Evolutionary conservation across 495 filamentous ascomycete species (phyloP), one percentile per base, ranked within the genome.

Genomic region (Penicillium odoratum): DNA sequence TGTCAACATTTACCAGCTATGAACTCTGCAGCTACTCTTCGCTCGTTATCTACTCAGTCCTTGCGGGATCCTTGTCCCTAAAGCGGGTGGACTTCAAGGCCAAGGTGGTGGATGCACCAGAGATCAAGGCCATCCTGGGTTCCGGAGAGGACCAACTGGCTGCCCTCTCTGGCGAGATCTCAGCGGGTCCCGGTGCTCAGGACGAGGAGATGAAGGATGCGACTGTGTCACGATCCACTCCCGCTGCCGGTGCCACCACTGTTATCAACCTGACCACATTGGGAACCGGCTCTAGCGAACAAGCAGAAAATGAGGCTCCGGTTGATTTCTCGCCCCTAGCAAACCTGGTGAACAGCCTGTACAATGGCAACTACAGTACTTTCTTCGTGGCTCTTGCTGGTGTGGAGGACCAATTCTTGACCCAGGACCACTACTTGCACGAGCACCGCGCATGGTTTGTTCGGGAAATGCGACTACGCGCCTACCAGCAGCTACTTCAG

Each of bases 1-100:
- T 98, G 57, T 97, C 93, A 26, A 98, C 94, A n/a, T 98, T 98
- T 73, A 98, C 94, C 48, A 96, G 91, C 66, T 97, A 95, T 77
- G 94, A 98, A 74, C 83, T 98, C 33, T 98, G 94, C 85, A 91
- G 85, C 58, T 98, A 98, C 78, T 93, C 91, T 45, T 86, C 86
- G 29, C 83, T 98, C 25, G 94, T 98, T 42, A 85, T 98, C 57
- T 98, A 98, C 80, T 89, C 95, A 2, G 92, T 98, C 43, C 86
- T 98, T 46, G 92, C 94, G 38, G 94, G 94, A 54, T 94, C 93
- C 4, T 84, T 98, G 52, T 93, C 93, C 31, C 82, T 98, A 51
- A 96, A 96, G 79, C 87, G 94, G 44, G 91, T 98, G 10, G 94
- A 98, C 73, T 98, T 98, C 82, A 98, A 98, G 79, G 89, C 88